Percentiles rank a stretch among this genome's conserved stretches.
These are phyloP conservation scores for Austropuccinia psidii DNA, from an alignment of 1,284 basidiomycete species.

Conservation along the genomic window DNA sequence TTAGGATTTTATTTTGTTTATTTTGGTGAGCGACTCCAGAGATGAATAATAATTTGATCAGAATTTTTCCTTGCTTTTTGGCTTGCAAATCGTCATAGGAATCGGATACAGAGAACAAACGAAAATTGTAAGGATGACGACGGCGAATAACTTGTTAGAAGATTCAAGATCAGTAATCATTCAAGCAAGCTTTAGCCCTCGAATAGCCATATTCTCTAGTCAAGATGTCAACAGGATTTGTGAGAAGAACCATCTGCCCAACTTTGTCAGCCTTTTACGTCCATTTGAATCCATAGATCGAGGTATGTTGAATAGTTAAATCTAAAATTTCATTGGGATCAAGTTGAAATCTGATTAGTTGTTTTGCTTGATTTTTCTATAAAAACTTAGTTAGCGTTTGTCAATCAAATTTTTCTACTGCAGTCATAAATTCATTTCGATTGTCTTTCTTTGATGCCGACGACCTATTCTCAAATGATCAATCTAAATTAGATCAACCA, in stretches of 20 bases:
- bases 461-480: background rate
- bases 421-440: constrained; percentile 9
- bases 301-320: background rate
- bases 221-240: constrained; percentile 37
- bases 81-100: no score
- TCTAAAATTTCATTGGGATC: background rate
- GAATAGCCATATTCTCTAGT: constrained; percentile 38
- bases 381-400: constrained; percentile 35
- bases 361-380: background rate
- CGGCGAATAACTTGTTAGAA: no score
- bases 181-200: constrained; percentile 37
- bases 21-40: no score
- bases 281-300: constrained; percentile 37
- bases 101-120: no score
- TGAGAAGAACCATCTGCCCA: constrained; percentile 36
- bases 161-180: constrained; percentile 5
- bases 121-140: no score
- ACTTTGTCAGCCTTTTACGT: constrained; percentile 38
- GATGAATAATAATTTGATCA: no score
- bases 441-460: constrained; percentile 6
- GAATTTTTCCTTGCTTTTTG: no score
- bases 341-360: constrained; percentile 7
- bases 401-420: constrained; percentile 19
- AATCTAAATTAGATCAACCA: background rate
- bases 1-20: no score